A percentile compares a stretch with the other conserved stretches of the same genome.
Evolutionary conservation across 2,329 filamentous ascomycete species (phyloP).

Genomic region (Ophiostoma novo-ulmi): DNA sequence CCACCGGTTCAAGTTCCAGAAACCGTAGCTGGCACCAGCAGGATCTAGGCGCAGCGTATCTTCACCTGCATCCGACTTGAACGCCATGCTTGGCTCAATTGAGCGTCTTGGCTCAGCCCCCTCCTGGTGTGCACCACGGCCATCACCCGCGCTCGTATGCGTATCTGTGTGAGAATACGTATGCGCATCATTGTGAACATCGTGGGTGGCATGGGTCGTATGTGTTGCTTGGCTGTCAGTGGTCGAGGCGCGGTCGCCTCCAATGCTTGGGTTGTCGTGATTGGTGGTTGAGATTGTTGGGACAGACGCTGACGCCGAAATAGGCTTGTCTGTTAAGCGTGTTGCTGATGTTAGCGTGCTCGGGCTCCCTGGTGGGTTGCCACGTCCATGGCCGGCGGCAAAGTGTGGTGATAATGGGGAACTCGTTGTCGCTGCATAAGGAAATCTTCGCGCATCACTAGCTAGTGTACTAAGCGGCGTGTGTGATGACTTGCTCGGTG

Average conservation of each 20-base stretch:
- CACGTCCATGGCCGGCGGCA: background rate
- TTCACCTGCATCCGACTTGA: constrained; percentile 39
- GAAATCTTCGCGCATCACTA: constrained; percentile 44
- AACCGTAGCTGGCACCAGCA: constrained; percentile 42
- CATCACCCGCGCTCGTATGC: constrained; percentile 25
- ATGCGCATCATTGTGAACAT: background rate
- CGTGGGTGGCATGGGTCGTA: background rate
- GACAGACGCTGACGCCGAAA: background rate
- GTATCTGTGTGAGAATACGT: constrained; percentile 3
- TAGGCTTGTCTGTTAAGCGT: background rate
- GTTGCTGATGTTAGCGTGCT: constrained; percentile 34
- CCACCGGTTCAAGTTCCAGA: constrained; percentile 57
- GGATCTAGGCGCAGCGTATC: constrained; percentile 38
- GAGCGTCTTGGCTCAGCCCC: background rate
- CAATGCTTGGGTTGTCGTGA: background rate
- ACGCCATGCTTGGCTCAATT: constrained; percentile 49
- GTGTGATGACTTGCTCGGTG: constrained; percentile 45
- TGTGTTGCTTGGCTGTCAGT: constrained; percentile 3
- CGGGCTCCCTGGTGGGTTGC: constrained; percentile 24
- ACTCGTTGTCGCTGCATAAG: constrained; percentile 34
- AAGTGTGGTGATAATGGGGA: constrained; percentile 26
- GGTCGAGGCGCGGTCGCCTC: background rate
- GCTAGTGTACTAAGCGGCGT: constrained; percentile 36
- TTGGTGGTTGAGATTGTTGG: background rate
- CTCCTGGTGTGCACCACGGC: constrained; percentile 37